Evolutionary conservation across 2,329 filamentous ascomycete genomes (phyloP), one percentile per base, ranked within the genome.

Genomic region (Ascochyta rabiei): DNA sequence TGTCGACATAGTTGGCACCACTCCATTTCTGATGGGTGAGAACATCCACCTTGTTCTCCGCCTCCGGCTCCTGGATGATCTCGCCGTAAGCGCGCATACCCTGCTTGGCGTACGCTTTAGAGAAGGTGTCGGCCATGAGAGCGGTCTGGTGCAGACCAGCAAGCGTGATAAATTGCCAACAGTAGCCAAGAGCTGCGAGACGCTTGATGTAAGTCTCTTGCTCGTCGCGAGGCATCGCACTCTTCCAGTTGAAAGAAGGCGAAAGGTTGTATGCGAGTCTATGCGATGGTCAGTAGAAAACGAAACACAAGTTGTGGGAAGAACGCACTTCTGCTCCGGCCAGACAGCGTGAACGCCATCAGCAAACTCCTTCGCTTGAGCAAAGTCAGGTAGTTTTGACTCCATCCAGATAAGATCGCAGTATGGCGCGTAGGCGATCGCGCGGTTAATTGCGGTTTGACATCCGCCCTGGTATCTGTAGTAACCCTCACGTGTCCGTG

Each of bases 81-180:
- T 98, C 93, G 74, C 93, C 93, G 76, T 98, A 99, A 13, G 93
- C 95, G 53, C 93, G 87, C 93, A 99, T 99, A 53, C 93, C 93
- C 56, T 89, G 81, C 75, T 86, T 81, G 53, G 89, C 83, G 76
- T 90, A 99, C 43, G 91, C 90, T 73, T 86, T 85, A 56, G 91
- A 87, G 79, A 99, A 99, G 60, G 88, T 86, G 79, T 98, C 87
- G 70, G 88, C 89, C 79, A 96, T 96, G 48, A 99, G 86, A 33
- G 93, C 95, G 4, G 91, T 97, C 59, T 91, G 96, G 82, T 99
- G 95, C 73, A 99, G 84, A 65, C 95, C 95, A 5, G 93, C 95
- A 41, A 99, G 86, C n/a, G 95, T 99, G 82, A 99, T 99, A 83
- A 99, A 99, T 79, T 99, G 95, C 95, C 95, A 99, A 86, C 91